Evolutionary conservation across 257 asterid species (phyloP).

Genomic region (Phtheirospermum japonicum): DNA sequence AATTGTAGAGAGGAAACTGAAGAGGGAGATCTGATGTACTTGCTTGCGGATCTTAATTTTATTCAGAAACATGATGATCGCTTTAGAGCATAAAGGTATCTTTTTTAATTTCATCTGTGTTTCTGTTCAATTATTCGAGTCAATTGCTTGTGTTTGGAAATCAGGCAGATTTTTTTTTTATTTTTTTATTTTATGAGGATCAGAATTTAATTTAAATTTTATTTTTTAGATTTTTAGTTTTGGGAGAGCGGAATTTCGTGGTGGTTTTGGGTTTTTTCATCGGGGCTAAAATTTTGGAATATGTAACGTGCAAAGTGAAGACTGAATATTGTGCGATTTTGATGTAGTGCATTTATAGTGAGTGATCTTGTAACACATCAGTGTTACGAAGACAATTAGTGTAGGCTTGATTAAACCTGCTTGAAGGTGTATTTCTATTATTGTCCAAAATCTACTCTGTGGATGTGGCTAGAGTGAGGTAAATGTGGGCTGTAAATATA

Average conservation of each 20-base stretch:
- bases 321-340: background rate
- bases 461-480: slow-evolving; percentile 1
- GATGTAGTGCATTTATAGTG: slow-evolving; percentile 4
- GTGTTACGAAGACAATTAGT: slow-evolving; percentile 4
- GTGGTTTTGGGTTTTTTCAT: background rate
- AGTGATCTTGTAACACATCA: background rate
- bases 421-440: background rate
- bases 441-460: background rate
- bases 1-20: slow-evolving; percentile 35
- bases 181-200: slow-evolving; percentile 2
- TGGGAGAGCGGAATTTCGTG: slow-evolving; percentile 20
- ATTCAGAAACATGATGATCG: slow-evolving; percentile 57
- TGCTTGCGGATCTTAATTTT: slow-evolving; percentile 60
- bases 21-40: slow-evolving; percentile 85
- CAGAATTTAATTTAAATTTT: background rate
- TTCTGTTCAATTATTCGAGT: background rate
- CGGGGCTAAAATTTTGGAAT: background rate
- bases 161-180: background rate
- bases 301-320: background rate
- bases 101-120: slow-evolving; percentile 13
- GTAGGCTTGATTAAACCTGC: slow-evolving; percentile 1
- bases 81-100: slow-evolving; percentile 67
- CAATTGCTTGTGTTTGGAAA: background rate
- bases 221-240: slow-evolving; percentile 3
- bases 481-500: slow-evolving; percentile 1